phyloP scores from a whole-genome alignment of 495 filamentous ascomycete genomes.

The Hypoxylon lienhwacheense region DNA sequence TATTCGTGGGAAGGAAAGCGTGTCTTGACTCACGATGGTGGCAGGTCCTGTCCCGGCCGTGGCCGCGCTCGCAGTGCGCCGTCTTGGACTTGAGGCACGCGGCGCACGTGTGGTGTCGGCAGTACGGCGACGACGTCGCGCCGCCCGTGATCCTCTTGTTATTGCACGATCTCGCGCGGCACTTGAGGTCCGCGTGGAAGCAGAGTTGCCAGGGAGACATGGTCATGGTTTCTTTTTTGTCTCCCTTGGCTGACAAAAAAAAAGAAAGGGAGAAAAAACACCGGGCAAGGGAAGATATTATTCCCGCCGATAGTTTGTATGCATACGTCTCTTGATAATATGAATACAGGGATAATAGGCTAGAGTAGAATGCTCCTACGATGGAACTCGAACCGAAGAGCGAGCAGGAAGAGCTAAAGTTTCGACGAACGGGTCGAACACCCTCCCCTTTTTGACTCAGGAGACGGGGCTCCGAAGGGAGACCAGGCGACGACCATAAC shows the following conservation, averaged over 20 bases:
- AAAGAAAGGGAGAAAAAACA: no score
- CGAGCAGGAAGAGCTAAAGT: not conserved
- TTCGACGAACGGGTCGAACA: not conserved
- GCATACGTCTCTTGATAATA: no score
- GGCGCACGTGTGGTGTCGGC: slow-evolving; percentile 15
- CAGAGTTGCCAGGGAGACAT: slow-evolving; percentile 31
- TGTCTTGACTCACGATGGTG: slow-evolving; percentile 15
- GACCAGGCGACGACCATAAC: no score
- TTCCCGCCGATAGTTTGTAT: no score
- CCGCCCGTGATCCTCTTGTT: slow-evolving; percentile 16
- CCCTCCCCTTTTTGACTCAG: slow-evolving; percentile 7
- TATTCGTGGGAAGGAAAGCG: not conserved
- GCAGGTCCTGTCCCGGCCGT: slow-evolving; percentile 27
- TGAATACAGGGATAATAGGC: no score
- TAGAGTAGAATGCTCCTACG: no score
- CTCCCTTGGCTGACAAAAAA: no score
- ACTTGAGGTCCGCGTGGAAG: slow-evolving; percentile 29
- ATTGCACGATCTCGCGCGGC: slow-evolving; percentile 15
- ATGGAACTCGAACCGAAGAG: no score
- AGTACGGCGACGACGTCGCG: slow-evolving; percentile 13
- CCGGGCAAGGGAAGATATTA: no score
- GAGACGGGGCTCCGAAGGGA: not conserved
- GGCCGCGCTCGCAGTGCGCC: slow-evolving; percentile 19
- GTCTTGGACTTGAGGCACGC: slow-evolving; percentile 9
- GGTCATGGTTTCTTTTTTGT: slow-evolving; percentile 3